phyloP scores from a whole-genome alignment of 75 land plant species.

The Sequoia sempervirens region DNA sequence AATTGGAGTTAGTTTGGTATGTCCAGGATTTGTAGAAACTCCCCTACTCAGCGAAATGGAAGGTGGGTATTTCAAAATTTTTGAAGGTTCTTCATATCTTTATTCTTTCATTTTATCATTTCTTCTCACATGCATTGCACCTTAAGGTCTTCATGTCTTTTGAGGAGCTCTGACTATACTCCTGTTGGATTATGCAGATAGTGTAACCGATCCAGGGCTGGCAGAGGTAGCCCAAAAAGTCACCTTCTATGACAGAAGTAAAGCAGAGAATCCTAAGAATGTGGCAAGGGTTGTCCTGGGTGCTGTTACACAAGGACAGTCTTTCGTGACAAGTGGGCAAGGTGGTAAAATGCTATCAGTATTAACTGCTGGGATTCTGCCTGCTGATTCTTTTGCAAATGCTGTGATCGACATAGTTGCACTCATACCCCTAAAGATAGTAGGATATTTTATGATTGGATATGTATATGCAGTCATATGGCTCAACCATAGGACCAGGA shows the following conservation, averaged over 20 bases:
- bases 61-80: background rate
- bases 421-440: background rate
- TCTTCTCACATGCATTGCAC: background rate
- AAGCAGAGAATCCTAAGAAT: background rate
- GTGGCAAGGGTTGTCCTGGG: background rate
- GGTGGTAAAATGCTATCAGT: background rate
- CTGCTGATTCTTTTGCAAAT: background rate
- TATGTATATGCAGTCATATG: background rate
- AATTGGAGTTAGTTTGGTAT: conserved; percentile 15
- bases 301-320: background rate
- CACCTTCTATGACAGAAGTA: conserved; percentile 3
- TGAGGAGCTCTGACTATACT: background rate
- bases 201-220: background rate
- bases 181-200: background rate
- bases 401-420: background rate
- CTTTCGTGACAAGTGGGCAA: too few relatives aligned
- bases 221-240: background rate
- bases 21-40: conserved; percentile 40
- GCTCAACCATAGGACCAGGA: background rate
- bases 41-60: conserved; percentile 20
- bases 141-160: background rate
- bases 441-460: background rate
- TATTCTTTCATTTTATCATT: too few relatives aligned
- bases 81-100: background rate
- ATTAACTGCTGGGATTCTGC: background rate